A percentile compares a stretch with the other conserved stretches of the same genome.
phyloP scores from a whole-genome alignment of 106 monocot genomes.

The Acorus gramineus region DNA sequence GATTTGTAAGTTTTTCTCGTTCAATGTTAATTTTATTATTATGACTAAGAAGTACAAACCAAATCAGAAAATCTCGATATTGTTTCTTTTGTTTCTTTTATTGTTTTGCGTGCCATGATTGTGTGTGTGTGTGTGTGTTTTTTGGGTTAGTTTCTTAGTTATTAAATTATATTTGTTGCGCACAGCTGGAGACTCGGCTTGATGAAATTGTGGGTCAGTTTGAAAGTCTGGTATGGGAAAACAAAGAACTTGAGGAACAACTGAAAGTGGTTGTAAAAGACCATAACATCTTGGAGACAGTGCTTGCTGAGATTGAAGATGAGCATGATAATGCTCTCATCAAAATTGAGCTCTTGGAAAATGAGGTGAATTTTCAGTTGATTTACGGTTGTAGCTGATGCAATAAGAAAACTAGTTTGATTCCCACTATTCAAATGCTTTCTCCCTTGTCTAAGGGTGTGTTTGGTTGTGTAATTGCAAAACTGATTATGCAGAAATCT shows the following conservation, averaged over 20 bases:
- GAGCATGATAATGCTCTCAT: constrained; percentile 53
- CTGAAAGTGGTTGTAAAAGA: constrained; percentile 36
- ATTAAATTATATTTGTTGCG: background rate
- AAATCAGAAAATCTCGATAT: too few relatives aligned
- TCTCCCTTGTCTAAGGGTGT: too few relatives aligned
- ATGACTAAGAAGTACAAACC: too few relatives aligned
- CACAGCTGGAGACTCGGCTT: constrained; percentile 40
- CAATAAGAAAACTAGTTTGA: too few relatives aligned
- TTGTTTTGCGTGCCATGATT: background rate
- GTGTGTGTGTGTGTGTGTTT: too few relatives aligned
- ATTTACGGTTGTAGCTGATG: background rate
- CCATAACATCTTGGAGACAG: constrained; percentile 21
- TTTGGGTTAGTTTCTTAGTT: background rate
- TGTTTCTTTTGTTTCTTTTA: background rate
- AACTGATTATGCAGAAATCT: too few relatives aligned
- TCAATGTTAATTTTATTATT: too few relatives aligned
- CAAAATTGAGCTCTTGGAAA: constrained; percentile 47
- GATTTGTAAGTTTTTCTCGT: constrained; percentile 2
- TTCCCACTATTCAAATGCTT: too few relatives aligned
- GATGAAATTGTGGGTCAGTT: constrained; percentile 33
- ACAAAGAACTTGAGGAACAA: constrained; percentile 39
- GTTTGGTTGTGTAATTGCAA: too few relatives aligned
- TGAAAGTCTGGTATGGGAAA: constrained; percentile 41
- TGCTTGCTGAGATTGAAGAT: constrained; percentile 59
- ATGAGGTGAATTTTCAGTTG: constrained; percentile 25